Percentiles rank a stretch among this genome's conserved stretches.
Evolutionary conservation across 176 grass and related monocot species (phyloP).

Genomic region (Musa acuminata): DNA sequence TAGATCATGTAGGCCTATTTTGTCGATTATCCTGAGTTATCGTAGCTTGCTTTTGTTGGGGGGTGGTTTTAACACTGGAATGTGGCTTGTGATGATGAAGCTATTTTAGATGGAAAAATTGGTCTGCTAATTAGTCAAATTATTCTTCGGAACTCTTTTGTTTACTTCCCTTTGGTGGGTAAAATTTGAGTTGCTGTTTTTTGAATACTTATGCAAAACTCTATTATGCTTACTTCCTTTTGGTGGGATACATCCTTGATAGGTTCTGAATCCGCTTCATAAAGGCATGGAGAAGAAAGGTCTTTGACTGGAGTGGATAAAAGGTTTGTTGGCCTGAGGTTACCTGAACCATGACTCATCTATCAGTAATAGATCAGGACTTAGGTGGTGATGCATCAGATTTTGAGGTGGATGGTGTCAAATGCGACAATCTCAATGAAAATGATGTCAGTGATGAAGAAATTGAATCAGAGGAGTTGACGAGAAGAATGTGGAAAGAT

Average conservation of each 20-base stretch:
- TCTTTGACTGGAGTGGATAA: background rate
- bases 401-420: conserved; percentile 56
- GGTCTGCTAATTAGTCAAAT: background rate
- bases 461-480: conserved; percentile 67
- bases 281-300: background rate
- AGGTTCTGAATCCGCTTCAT: background rate
- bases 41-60: background rate
- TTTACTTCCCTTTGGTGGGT: too few relatives aligned
- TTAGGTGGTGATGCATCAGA: conserved; percentile 50
- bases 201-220: background rate
- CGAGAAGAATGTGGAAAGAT: conserved; percentile 92
- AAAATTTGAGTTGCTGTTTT: too few relatives aligned
- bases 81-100: background rate
- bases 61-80: background rate
- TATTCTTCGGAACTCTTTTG: too few relatives aligned
- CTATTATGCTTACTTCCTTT: background rate
- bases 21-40: background rate
- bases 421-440: conserved; percentile 52
- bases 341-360: conserved; percentile 44
- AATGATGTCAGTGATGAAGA: conserved; percentile 97
- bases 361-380: conserved; percentile 40
- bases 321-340: background rate
- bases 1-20: background rate
- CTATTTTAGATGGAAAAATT: background rate
- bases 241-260: background rate